Conservation (phyloP, 1,284 basidiomycete species). For the Apiotrichum siamense region DNA sequence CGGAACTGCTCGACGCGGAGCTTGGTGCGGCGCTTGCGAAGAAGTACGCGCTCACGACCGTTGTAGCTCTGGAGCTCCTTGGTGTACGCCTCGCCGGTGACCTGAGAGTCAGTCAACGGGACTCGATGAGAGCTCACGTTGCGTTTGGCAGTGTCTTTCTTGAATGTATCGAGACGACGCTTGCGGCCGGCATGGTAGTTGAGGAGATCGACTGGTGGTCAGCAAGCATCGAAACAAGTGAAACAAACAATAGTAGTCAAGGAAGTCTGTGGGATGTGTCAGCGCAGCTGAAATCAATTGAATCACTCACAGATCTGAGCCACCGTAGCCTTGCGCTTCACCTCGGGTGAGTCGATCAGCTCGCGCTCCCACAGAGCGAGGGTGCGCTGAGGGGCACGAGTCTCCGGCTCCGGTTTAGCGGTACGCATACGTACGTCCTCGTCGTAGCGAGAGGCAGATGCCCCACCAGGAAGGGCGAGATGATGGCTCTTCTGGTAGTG, state of each 20-base stretch:
- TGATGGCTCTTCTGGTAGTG: constrained; percentile 18
- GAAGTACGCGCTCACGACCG: constrained; percentile 80
- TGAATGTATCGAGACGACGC: constrained; percentile 71
- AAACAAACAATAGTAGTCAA: constrained; percentile 67
- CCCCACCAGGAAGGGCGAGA: constrained; percentile 7
- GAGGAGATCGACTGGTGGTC: constrained; percentile 61
- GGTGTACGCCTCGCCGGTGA: constrained; percentile 57
- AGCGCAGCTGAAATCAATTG: not conserved
- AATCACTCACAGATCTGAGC: constrained; percentile 74
- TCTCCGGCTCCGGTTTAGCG: constrained; percentile 28
- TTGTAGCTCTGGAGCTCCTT: constrained; percentile 86
- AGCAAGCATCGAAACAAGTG: constrained; percentile 5
- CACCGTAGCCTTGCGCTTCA: constrained; percentile 87
- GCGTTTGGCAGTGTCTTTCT: constrained; percentile 69
- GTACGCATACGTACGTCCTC: constrained; percentile 45
- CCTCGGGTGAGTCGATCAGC: constrained; percentile 71
- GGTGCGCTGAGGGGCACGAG: constrained; percentile 24
- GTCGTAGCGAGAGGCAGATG: constrained; percentile 9
- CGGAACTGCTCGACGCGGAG: constrained; percentile 82
- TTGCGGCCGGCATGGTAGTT: constrained; percentile 80
- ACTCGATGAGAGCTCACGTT: constrained; percentile 47
- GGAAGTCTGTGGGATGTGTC: constrained; percentile 60
- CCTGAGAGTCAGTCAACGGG: constrained; percentile 16
- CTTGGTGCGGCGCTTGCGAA: constrained; percentile 81
- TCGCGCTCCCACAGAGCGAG: constrained; percentile 76